A percentile compares a stretch with the other conserved stretches of the same genome.
Conservation (phyloP, 129 eudicot genomes). For the Helianthus tuberosus region DNA sequence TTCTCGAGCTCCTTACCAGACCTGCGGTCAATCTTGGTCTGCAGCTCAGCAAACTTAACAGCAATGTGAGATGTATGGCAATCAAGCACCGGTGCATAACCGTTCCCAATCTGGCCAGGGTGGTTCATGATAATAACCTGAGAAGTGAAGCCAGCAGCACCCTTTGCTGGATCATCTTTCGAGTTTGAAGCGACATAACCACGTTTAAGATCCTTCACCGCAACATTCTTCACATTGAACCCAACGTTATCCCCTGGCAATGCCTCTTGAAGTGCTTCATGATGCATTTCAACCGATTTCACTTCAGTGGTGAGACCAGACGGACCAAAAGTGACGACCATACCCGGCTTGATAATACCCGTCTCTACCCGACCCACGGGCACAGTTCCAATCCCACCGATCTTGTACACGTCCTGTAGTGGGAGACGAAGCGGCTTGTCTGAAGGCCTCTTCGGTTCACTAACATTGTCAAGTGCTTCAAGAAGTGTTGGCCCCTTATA, state of each 20-base stretch:
- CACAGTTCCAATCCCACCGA: conserved; percentile 50
- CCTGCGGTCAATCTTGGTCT: conserved; percentile 49
- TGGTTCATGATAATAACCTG: no score
- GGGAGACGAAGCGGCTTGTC: conserved; percentile 54
- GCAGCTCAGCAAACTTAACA: conserved; percentile 45
- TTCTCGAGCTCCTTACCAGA: conserved; percentile 46
- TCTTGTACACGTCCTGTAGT: conserved; percentile 47
- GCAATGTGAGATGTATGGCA: conserved; percentile 28
- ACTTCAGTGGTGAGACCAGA: conserved; percentile 42
- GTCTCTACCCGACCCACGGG: conserved; percentile 31
- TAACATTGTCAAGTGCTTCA: conserved; percentile 42
- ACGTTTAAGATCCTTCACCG: conserved; percentile 49
- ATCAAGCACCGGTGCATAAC: no score
- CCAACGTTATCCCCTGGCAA: conserved; percentile 45
- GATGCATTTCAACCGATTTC: conserved; percentile 48
- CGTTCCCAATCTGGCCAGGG: no score
- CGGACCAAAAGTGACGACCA: conserved; percentile 43
- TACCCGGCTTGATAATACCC: no score
- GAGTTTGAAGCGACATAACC: conserved; percentile 51
- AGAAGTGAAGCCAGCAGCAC: no score
- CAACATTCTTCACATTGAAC: conserved; percentile 44
- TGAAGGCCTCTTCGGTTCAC: conserved; percentile 45
- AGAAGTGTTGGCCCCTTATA: conserved; percentile 50
- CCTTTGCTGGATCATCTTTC: not conserved
- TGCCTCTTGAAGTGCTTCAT: conserved; percentile 38